Evolutionary conservation across 139 green algal genomes (phyloP), one percentile per base, ranked within the genome.

Genomic region (Yamagishiella unicocca): DNA sequence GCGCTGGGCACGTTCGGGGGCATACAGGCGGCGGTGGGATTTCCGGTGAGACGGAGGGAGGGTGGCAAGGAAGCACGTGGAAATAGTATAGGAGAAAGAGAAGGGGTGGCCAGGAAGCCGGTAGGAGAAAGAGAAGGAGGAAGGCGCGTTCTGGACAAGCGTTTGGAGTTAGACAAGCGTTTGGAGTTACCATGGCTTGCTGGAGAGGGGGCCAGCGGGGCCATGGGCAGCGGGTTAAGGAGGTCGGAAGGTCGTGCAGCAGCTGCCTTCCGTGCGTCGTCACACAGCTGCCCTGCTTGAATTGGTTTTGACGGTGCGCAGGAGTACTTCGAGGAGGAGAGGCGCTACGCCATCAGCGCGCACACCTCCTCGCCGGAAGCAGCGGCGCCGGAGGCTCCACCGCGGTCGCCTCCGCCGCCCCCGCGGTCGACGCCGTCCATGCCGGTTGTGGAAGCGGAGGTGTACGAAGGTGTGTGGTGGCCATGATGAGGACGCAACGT

Each of bases 11-110:
- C 68, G 2, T 95, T 96, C 62, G 40, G 62, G 6, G 91, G 94
- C 46, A 93, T 97, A 8, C 93, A 97, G 90, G 70, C 70, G 25
- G 89, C 92, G 2, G 92, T 97, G 4, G 95, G 96, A 46, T 98
- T 98, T 74, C 92, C 93, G 31, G 90, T 93, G 76, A 50, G 90
- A 7, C 22, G 24, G 62, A 33, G n/a, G 62, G 4, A 19, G 62
- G 62, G 29, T n/a, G 62, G 62, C 62, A 5, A 71, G 62, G 62
- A n/a, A n/a, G n/a, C n/a, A n/a, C n/a, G n/a, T n/a, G n/a, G n/a
- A n/a, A n/a, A n/a, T n/a, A n/a, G n/a, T n/a, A n/a, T n/a, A n/a
- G n/a, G 29, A 35, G 62, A n/a, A 33, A 38, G 10, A 2, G 62
- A 40, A 33, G 21, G 62, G 62, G 2, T n/a, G n/a, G n/a, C n/a